Conservation (phyloP, 768 basidiomycete genomes). For the Amanita rubescens region DNA sequence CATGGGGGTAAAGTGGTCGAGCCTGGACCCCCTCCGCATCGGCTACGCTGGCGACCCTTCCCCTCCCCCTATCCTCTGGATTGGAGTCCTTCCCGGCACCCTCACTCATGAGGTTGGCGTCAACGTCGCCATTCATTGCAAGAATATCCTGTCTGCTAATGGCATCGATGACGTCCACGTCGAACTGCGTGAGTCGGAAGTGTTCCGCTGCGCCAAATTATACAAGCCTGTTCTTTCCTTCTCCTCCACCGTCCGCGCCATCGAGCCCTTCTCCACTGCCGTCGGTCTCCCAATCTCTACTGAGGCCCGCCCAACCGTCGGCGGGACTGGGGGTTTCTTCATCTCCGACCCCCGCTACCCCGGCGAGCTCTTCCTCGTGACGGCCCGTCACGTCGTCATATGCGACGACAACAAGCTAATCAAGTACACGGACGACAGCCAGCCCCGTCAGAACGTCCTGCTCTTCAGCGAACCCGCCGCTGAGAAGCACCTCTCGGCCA, state of each 20-base stretch:
- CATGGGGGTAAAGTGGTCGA: constrained; percentile 20
- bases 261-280: constrained; percentile 21
- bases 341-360: constrained; percentile 15
- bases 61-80: constrained; percentile 21
- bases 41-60: constrained; percentile 13
- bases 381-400: constrained; percentile 22
- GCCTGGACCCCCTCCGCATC: constrained; percentile 21
- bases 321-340: constrained; percentile 28
- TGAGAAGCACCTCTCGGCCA: constrained; percentile 9
- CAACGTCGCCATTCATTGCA: constrained; percentile 17
- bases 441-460: constrained; percentile 16
- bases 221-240: constrained; percentile 9
- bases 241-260: constrained; percentile 13
- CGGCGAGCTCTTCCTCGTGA: constrained; percentile 20
- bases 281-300: constrained; percentile 23
- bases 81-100: constrained; percentile 24
- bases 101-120: constrained; percentile 20
- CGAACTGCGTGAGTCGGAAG: constrained; percentile 22
- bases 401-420: constrained; percentile 15
- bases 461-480: constrained; percentile 18
- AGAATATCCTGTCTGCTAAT: constrained; percentile 15
- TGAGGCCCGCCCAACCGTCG: constrained; percentile 13
- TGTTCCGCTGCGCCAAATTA: constrained; percentile 11
- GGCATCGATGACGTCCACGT: constrained; percentile 25
- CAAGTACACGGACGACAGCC: constrained; percentile 10